Evolutionary conservation across 2,329 filamentous ascomycete species (phyloP).

Genomic region (Clonostachys solani): DNA sequence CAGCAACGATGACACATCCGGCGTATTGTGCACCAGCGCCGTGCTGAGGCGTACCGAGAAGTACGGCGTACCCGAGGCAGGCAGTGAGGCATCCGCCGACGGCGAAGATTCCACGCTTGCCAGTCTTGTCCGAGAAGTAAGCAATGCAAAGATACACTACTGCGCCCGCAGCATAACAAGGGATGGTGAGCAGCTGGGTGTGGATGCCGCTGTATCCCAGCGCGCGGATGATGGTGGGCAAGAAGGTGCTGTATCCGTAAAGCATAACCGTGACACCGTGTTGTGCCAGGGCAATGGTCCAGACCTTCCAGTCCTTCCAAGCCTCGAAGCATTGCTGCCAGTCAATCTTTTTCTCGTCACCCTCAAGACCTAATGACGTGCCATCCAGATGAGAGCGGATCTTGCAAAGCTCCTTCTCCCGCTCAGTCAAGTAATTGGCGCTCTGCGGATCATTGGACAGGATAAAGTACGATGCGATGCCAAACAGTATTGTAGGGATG

Average conservation of each 20-base stretch:
- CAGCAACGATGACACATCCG: slow-evolving; percentile 3
- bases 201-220: slow-evolving; percentile 1
- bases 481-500: slow-evolving; percentile 23
- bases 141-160: slow-evolving; percentile 52
- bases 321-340: slow-evolving; percentile 42
- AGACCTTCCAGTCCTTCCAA: slow-evolving; percentile 66
- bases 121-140: slow-evolving; percentile 46
- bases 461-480: background rate
- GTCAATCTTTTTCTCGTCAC: slow-evolving; percentile 19
- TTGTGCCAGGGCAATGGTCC: slow-evolving; percentile 22
- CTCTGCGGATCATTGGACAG: slow-evolving; percentile 4
- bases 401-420: slow-evolving; percentile 26
- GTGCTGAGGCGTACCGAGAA: slow-evolving; percentile 2
- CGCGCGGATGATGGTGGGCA: slow-evolving; percentile 57
- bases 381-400: slow-evolving; percentile 20
- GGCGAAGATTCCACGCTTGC: slow-evolving; percentile 3
- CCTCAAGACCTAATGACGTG: slow-evolving; percentile 13
- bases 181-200: slow-evolving; percentile 44
- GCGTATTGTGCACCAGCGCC: slow-evolving; percentile 2
- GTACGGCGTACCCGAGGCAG: slow-evolving; percentile 2
- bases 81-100: slow-evolving; percentile 2
- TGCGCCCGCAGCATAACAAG: slow-evolving; percentile 56
- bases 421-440: slow-evolving; percentile 13
- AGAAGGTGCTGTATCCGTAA: slow-evolving; percentile 42
- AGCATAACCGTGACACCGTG: slow-evolving; percentile 16